These are phyloP conservation scores for Epichloe uncinata DNA, from an alignment of 2,329 filamentous ascomycete species.

Conservation along the genomic window DNA sequence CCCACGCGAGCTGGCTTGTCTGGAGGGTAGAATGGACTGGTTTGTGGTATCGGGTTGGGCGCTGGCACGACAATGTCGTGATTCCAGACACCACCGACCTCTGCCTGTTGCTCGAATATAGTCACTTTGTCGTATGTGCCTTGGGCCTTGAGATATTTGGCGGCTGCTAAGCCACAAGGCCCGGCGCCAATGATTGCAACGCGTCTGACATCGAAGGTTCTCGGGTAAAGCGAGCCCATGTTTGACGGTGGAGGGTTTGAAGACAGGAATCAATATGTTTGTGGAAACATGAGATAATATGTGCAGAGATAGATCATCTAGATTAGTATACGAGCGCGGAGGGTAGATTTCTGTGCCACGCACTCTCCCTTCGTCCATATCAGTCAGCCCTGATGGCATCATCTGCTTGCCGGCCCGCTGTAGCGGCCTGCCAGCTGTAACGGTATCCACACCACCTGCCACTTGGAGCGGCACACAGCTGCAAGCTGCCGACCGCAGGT, in stretches of 20 bases:
- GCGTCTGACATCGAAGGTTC: slow-evolving; percentile 36
- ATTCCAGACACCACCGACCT: slow-evolving; percentile 77
- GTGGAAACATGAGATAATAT: no score
- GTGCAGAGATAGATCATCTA: no score
- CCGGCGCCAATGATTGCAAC: slow-evolving; percentile 77
- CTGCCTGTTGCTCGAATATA: slow-evolving; percentile 68
- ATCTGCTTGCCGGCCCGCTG: not conserved
- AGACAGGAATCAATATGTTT: not conserved
- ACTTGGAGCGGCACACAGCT: not conserved
- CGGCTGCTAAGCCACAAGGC: slow-evolving; percentile 62
- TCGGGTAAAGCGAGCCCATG: slow-evolving; percentile 18
- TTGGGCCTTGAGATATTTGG: slow-evolving; percentile 69
- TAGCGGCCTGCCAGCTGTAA: not conserved
- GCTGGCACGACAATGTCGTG: slow-evolving; percentile 44
- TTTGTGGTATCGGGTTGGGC: slow-evolving; percentile 50
- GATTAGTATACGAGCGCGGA: no score
- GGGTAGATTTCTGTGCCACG: no score
- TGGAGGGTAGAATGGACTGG: slow-evolving; percentile 45
- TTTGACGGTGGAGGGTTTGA: not conserved
- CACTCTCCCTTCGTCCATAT: no score
- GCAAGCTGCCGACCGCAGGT: not conserved
- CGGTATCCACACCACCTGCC: slow-evolving; percentile 2
- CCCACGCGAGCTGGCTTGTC: slow-evolving; percentile 47
- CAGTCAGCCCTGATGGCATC: not conserved
- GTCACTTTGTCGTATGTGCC: slow-evolving; percentile 52